A percentile compares a stretch with the other conserved stretches of the same genome.
Evolutionary conservation across 805 yeast genomes (phyloP).

Genomic region (Saturnispora ahearnii): DNA sequence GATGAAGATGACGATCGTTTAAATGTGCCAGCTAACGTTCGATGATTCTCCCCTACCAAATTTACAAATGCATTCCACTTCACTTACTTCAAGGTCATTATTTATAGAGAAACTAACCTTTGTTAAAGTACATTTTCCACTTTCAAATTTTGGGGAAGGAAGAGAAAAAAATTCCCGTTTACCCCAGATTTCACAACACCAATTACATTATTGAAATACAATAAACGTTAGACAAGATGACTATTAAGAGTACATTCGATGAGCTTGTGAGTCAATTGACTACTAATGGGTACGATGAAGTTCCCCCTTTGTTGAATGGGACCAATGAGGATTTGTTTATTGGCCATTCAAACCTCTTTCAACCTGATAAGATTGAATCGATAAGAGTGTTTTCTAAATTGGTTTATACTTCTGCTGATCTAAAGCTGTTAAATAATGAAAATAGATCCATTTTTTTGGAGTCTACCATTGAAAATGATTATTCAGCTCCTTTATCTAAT

Average conservation of each 20-base stretch:
- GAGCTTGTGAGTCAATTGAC: neutral
- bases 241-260: neutral
- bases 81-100: neutral
- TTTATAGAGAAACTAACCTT: neutral
- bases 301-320: conserved; percentile 18
- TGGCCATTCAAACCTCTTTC: conserved; percentile 21
- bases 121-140: neutral
- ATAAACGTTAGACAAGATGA: neutral
- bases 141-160: neutral
- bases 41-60: too few species aligned
- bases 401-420: conserved; percentile 5
- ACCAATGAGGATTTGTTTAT: conserved; percentile 20
- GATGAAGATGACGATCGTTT: neutral
- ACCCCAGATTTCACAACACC: neutral
- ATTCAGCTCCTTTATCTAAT: conserved; percentile 21
- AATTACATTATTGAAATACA: neutral
- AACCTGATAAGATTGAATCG: conserved; percentile 15
- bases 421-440: conserved; percentile 5
- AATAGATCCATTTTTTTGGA: neutral
- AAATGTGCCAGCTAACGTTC: too few species aligned
- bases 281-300: conserved; percentile 8
- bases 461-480: neutral
- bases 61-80: too few species aligned
- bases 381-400: conserved; percentile 17
- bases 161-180: neutral